phyloP scores from a whole-genome alignment of 352 stramenopile species.

The Sclerospora graminicola region DNA sequence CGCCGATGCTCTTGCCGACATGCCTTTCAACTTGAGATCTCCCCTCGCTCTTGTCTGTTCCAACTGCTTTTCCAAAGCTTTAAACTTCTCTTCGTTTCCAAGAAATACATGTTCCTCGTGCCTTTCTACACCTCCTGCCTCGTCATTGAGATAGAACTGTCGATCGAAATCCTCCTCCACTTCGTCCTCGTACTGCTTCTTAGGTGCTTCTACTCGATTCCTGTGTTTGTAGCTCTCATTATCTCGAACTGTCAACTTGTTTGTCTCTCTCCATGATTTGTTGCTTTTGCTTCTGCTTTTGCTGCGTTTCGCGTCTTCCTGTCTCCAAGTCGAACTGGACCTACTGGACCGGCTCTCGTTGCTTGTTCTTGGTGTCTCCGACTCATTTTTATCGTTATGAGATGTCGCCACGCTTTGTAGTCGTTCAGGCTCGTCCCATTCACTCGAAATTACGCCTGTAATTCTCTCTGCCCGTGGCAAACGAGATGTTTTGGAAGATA shows the following conservation, averaged over 20 bases:
- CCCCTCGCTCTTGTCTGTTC: constrained; percentile 61
- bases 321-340: constrained; percentile 2
- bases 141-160: constrained; percentile 93
- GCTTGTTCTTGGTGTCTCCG: constrained; percentile 26
- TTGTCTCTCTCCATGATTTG: constrained; percentile 1
- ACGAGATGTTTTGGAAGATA: constrained; percentile 1
- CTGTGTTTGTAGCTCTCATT: background rate
- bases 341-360: constrained; percentile 30
- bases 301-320: background rate
- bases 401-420: constrained; percentile 37
- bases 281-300: constrained; percentile 1
- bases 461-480: constrained; percentile 22
- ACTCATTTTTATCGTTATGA: background rate
- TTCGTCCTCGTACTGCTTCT: constrained; percentile 72
- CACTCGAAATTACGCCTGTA: constrained; percentile 35
- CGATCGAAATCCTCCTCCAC: constrained; percentile 91
- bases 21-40: constrained; percentile 84
- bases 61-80: constrained; percentile 86
- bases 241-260: background rate
- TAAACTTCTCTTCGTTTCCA: constrained; percentile 87
- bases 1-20: constrained; percentile 87
- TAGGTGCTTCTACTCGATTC: constrained; percentile 28
- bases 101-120: constrained; percentile 83
- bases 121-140: constrained; percentile 46
- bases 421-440: constrained; percentile 70